These are phyloP conservation scores for Diospyros kaki DNA, from an alignment of 148 eudicot genomes.

Conservation along the genomic window DNA sequence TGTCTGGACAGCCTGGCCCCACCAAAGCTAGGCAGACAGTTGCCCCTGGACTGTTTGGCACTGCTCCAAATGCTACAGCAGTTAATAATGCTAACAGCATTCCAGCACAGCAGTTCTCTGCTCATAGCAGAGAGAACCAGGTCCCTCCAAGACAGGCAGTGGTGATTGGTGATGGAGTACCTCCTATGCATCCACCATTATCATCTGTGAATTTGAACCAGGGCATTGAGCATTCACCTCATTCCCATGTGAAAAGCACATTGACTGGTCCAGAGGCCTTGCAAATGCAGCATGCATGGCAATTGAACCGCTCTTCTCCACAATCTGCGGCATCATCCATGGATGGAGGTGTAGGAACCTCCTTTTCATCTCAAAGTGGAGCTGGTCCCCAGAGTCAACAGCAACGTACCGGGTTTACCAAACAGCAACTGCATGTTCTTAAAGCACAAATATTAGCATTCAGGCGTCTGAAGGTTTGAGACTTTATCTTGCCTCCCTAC, in stretches of 20 bases:
- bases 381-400: constrained; percentile 33
- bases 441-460: constrained; percentile 97
- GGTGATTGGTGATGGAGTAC: constrained; percentile 53
- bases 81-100: constrained; percentile 31
- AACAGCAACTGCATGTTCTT: constrained; percentile 88
- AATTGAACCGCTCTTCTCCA: constrained; percentile 54
- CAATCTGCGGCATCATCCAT: constrained; percentile 46
- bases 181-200: constrained; percentile 50
- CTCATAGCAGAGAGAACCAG: constrained; percentile 56
- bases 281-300: constrained; percentile 62
- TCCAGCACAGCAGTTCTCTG: constrained; percentile 44
- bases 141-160: constrained; percentile 50
- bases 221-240: constrained; percentile 53
- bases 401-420: constrained; percentile 59
- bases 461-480: constrained; percentile 80
- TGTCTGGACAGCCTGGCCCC: constrained; percentile 68
- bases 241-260: constrained; percentile 27
- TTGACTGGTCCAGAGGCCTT: constrained; percentile 44
- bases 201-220: constrained; percentile 68
- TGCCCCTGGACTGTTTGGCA: constrained; percentile 44
- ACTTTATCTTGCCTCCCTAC: constrained; percentile 4
- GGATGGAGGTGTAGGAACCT: constrained; percentile 42
- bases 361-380: constrained; percentile 50
- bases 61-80: constrained; percentile 33
- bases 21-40: constrained; percentile 55